Conservation (phyloP, 768 basidiomycete genomes). For the Fomitopsis pulvina region DNA sequence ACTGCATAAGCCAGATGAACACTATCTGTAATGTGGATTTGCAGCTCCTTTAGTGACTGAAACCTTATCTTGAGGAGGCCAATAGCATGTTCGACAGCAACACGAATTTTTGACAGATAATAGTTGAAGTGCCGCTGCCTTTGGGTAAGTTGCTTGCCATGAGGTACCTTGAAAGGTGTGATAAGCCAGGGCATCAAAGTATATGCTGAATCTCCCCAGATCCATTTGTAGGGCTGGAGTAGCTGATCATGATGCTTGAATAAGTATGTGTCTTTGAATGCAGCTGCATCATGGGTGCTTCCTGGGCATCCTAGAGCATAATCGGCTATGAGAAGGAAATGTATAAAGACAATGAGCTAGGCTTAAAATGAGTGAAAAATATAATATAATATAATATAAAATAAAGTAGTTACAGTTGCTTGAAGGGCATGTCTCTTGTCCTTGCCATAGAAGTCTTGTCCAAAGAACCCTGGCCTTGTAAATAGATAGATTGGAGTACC, state of each 20-base stretch:
- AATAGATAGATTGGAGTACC: constrained; percentile 25
- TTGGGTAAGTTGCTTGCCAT: not conserved
- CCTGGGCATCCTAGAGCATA: constrained; percentile 26
- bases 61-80: constrained; percentile 11
- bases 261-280: constrained; percentile 24
- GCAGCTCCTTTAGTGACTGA: constrained; percentile 8
- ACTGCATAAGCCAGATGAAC: constrained; percentile 8
- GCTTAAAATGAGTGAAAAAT: constrained; percentile 9
- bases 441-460: constrained; percentile 6
- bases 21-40: constrained; percentile 6
- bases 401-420: not conserved
- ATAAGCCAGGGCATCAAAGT: constrained; percentile 12
- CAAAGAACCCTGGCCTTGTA: constrained; percentile 2
- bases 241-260: constrained; percentile 14
- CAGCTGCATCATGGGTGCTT: constrained; percentile 28
- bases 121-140: constrained; percentile 3
- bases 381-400: constrained; percentile 13
- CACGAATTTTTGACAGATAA: constrained; percentile 4
- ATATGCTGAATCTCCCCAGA: constrained; percentile 29
- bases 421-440: constrained; percentile 2
- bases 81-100: constrained; percentile 9
- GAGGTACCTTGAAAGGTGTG: constrained; percentile 18
- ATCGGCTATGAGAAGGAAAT: constrained; percentile 19
- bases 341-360: not conserved
- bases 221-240: constrained; percentile 17